A percentile compares a stretch with the other conserved stretches of the same genome.
Conservation (phyloP, 164 flowering plant species). For the Tinospora cordifolia region DNA sequence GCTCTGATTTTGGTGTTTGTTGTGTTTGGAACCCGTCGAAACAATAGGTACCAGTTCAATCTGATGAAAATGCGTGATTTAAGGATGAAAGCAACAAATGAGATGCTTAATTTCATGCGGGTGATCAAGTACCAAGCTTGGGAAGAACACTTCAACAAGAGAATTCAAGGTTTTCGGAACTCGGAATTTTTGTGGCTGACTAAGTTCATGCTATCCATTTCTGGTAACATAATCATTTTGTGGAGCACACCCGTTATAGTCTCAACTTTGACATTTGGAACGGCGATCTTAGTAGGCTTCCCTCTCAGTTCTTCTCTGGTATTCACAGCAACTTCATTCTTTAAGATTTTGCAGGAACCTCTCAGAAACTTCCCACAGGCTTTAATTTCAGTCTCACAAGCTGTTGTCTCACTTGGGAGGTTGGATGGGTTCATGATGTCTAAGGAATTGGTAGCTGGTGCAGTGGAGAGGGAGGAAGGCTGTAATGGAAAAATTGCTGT, state of each 20-base stretch:
- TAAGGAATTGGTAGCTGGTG: slow-evolving; percentile 49
- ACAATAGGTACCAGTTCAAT: slow-evolving; percentile 48
- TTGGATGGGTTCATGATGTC: slow-evolving; percentile 67
- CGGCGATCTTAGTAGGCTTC: slow-evolving; percentile 50
- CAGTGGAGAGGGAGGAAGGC: slow-evolving; percentile 55
- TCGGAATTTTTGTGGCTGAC: slow-evolving; percentile 69
- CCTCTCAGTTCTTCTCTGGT: slow-evolving; percentile 61
- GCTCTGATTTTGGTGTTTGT: slow-evolving; percentile 42
- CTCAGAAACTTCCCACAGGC: slow-evolving; percentile 83
- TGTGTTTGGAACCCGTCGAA: slow-evolving; percentile 41
- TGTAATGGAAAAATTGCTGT: slow-evolving; percentile 48
- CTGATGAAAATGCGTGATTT: slow-evolving; percentile 68
- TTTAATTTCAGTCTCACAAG: slow-evolving; percentile 80
- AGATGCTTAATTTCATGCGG: slow-evolving; percentile 88
- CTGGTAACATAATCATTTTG: slow-evolving; percentile 57
- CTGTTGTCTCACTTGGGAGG: slow-evolving; percentile 71
- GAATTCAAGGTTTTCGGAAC: slow-evolving; percentile 50
- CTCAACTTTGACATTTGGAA: slow-evolving; percentile 27
- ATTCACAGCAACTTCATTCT: slow-evolving; percentile 65
- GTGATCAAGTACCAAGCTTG: slow-evolving; percentile 97
- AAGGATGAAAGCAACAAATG: slow-evolving; percentile 86
- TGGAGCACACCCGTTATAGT: slow-evolving; percentile 74
- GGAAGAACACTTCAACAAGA: slow-evolving; percentile 80
- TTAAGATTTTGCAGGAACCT: slow-evolving; percentile 89
- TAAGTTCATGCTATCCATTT: slow-evolving; percentile 60